Conservation (phyloP, 2,329 filamentous ascomycete species). For the Bipolaris bicolor region DNA sequence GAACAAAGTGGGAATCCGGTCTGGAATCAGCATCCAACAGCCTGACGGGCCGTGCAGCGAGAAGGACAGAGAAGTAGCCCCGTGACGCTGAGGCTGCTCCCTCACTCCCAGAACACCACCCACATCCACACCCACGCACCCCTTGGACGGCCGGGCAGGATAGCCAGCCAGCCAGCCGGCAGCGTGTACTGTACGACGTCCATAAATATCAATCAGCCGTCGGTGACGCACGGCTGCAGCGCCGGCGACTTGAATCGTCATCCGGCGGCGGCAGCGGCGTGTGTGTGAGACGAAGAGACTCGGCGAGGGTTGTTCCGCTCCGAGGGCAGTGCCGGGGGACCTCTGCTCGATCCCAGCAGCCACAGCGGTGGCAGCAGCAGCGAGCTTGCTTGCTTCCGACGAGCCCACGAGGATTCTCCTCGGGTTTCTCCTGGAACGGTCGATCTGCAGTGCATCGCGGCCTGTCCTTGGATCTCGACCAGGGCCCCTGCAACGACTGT, state of each 20-base stretch:
- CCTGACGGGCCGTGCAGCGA: constrained; percentile 23
- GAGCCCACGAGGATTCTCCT: constrained; percentile 25
- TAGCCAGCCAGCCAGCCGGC: too few relatives aligned
- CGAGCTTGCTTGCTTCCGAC: constrained; percentile 35
- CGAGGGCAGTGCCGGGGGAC: constrained; percentile 17
- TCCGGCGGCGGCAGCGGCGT: constrained; percentile 21
- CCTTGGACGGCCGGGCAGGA: too few relatives aligned
- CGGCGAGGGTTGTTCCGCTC: constrained; percentile 30
- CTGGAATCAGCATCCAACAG: constrained; percentile 14
- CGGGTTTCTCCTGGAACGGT: constrained; percentile 36
- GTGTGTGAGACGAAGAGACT: constrained; percentile 4
- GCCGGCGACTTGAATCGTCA: constrained; percentile 9
- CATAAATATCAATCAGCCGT: constrained; percentile 16
- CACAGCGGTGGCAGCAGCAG: not conserved
- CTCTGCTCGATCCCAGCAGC: constrained; percentile 13
- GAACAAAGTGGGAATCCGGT: not conserved
- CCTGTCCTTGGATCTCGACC: constrained; percentile 46
- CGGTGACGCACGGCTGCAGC: constrained; percentile 15
- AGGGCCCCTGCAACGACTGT: constrained; percentile 35
- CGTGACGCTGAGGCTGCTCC: too few relatives aligned
- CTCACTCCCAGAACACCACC: not conserved
- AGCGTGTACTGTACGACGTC: too few relatives aligned
- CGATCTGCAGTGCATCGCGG: constrained; percentile 51
- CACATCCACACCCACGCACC: too few relatives aligned
- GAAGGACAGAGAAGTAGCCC: not conserved